Evolutionary conservation across 306 rosid species (phyloP).

Genomic region (Albizia julibrissin): DNA sequence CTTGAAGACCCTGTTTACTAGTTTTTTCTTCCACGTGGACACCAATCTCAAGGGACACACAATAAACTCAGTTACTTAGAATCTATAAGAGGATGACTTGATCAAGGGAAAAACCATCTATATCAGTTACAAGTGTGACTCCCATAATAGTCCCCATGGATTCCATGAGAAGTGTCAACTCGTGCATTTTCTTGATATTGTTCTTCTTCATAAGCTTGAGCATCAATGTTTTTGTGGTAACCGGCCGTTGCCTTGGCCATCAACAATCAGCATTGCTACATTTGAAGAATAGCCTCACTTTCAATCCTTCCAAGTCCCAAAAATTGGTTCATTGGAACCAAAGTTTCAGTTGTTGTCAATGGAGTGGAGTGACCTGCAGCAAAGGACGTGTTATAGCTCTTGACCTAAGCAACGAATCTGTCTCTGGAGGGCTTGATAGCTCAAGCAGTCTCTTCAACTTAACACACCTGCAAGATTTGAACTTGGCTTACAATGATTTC

Average conservation of each 20-base stretch:
- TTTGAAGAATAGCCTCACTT: not conserved
- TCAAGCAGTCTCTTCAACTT: slow-evolving; percentile 11
- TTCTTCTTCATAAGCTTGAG: not conserved
- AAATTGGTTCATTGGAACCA: slow-evolving; percentile 29
- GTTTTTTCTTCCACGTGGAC: not conserved
- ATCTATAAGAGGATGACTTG: not conserved
- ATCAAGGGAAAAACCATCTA: not conserved
- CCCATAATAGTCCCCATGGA: not conserved
- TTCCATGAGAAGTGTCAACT: not conserved
- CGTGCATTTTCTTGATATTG: not conserved
- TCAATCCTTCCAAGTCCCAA: not conserved
- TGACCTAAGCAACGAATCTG: not conserved
- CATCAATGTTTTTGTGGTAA: not conserved
- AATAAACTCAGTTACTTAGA: not conserved
- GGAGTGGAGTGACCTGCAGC: slow-evolving; percentile 43
- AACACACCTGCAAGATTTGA: not conserved
- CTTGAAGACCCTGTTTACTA: not conserved
- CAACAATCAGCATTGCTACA: not conserved
- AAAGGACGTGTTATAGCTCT: not conserved
- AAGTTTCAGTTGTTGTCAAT: slow-evolving; percentile 25
- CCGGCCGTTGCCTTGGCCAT: not conserved
- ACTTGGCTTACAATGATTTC: not conserved
- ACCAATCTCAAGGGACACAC: not conserved
- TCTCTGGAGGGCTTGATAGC: not conserved
- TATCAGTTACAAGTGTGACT: not conserved